Evolutionary conservation across 73 alveolate species (phyloP).

Genomic region (Tetrahymena thermophila): DNA sequence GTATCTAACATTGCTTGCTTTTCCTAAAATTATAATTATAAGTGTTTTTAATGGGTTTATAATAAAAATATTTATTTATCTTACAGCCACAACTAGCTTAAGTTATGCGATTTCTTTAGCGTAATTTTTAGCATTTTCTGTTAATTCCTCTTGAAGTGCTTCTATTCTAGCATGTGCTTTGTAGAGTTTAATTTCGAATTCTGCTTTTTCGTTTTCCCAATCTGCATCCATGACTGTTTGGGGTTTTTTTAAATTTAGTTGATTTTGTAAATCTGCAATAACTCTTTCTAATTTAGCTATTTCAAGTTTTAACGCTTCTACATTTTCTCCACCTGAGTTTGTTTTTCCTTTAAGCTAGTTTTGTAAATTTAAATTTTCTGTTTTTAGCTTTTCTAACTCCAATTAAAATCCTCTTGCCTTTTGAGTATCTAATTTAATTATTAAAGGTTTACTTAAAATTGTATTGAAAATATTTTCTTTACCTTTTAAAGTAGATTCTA

Average conservation of each 20-base stretch:
- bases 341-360: constrained; percentile 77
- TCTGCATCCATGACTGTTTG: constrained; percentile 87
- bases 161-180: constrained; percentile 96
- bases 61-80: constrained; percentile 54
- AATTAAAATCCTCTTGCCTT: constrained; percentile 90
- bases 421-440: constrained; percentile 86
- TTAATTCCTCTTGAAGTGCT: constrained; percentile 92
- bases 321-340: constrained; percentile 78
- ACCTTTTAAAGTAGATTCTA: constrained; percentile 53
- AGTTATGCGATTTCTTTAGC: constrained; percentile 93
- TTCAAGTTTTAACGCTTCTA: constrained; percentile 85
- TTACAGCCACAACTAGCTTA: constrained; percentile 80
- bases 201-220: constrained; percentile 93
- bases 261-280: constrained; percentile 87
- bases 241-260: constrained; percentile 91
- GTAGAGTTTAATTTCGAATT: constrained; percentile 92
- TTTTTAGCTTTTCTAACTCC: constrained; percentile 94
- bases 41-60: constrained; percentile 49
- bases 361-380: constrained; percentile 91
- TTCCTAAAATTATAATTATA: not conserved
- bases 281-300: constrained; percentile 77
- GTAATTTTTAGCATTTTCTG: constrained; percentile 81
- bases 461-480: not conserved
- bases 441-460: not conserved
- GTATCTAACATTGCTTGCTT: constrained; percentile 35